Base-by-base conservation (phyloP, 2,329 filamentous ascomycete genomes). In the Diaporthe citri region DNA sequence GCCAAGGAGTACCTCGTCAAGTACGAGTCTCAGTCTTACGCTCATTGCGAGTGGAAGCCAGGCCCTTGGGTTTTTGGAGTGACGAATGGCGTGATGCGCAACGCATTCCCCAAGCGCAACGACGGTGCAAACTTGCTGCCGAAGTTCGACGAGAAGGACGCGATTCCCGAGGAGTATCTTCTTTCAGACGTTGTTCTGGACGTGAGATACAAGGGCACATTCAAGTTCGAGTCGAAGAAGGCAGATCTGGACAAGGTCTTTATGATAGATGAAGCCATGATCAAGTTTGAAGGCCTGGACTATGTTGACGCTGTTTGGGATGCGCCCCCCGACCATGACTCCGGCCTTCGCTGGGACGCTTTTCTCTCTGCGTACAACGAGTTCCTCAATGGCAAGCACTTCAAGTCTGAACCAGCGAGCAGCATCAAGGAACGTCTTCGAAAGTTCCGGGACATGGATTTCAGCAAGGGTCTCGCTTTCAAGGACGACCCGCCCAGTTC, bases 261-360 rank as follows among this genome's bases (percentile, higher is more conserved):
- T 46, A 90, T 95, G 78, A 91, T 99, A 31, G 88, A 91, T 67
- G 89, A 92, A 79, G 93, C 95, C 0, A 90, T 93, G 67, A 94
- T 97, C 84, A 99, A 99, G 82, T 98, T 96, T 83, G 95, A 97
- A 83, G 97, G 97, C 17, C 89, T 99, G 10, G 90, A 92, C 7
- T 98, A 99, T 80, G 95, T 98, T 77, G 95, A 98, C 75, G 90
- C 92, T 0, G 95, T 97, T 0, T 98, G 96, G 96, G 96, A 98
- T 79, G 88, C 90, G 2, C 95, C 95, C 0, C 96, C 96, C 0
- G 84, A 87, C 3, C 87, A 90, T 41, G 90, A 94, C 74, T 90
- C 89, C 17, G 84, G 82, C 15, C 90, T 92, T 36, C 88, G 93
- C 52, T 98, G 95, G 90, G 87, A 89, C 4, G 94, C 97, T 73